Evolutionary conservation across 441 rosid species (phyloP).

Genomic region (Geranium incanum): DNA sequence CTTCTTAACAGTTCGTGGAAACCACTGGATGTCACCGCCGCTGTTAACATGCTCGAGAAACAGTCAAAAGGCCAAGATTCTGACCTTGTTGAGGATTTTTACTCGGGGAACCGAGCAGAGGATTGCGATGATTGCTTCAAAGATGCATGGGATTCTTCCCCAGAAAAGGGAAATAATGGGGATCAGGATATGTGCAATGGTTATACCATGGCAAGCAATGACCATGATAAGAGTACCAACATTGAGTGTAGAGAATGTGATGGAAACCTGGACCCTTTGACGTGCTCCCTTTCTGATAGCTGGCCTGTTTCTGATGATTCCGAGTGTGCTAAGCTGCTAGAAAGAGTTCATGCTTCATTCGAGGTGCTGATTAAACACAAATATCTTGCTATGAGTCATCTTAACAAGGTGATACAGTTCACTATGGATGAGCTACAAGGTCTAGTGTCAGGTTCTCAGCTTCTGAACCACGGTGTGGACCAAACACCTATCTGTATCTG

Average conservation of each 20-base stretch:
- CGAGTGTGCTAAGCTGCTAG: constrained; percentile 73
- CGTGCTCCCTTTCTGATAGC: constrained; percentile 34
- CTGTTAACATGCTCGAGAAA: constrained; percentile 44
- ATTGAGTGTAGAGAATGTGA: constrained; percentile 39
- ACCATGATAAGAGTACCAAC: constrained; percentile 26
- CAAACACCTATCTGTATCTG: constrained; percentile 68
- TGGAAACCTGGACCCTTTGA: constrained; percentile 26
- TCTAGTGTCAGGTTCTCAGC: constrained; percentile 49
- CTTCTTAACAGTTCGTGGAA: constrained; percentile 67
- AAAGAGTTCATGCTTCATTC: constrained; percentile 52
- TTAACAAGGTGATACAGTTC: constrained; percentile 63
- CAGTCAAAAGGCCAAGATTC: constrained; percentile 36
- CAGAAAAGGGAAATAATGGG: constrained; percentile 40
- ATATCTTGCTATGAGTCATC: constrained; percentile 68
- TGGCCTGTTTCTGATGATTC: constrained; percentile 73
- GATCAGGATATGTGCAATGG: constrained; percentile 32
- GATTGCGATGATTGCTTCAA: constrained; percentile 58
- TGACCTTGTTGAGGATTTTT: constrained; percentile 37
- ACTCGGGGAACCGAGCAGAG: constrained; percentile 32
- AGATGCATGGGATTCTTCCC: constrained; percentile 79
- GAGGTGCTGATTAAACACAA: constrained; percentile 63
- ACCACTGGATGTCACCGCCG: constrained; percentile 69
- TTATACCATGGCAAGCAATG: constrained; percentile 25
- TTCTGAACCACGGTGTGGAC: constrained; percentile 50
- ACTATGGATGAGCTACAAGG: constrained; percentile 68